Evolutionary conservation across 73 alveolate genomes (phyloP), one percentile per base, ranked within the genome.

Genomic region (Paramecium sexaurelia): DNA sequence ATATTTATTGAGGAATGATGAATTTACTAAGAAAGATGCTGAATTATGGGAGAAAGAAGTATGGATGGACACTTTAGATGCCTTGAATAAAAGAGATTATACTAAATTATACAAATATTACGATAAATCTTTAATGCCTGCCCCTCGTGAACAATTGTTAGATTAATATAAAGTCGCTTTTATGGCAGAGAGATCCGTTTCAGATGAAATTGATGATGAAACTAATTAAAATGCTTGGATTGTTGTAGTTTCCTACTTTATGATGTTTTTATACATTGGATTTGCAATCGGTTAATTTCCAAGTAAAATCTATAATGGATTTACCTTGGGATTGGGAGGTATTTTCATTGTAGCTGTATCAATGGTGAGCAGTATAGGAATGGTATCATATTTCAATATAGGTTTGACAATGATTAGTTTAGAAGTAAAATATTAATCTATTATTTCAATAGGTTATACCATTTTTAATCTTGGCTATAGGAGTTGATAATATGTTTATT

Each of bases 401-500:
- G 97, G 97, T 11, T 87, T 96, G 91, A 93, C 97, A 66, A 88
- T 96, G 97, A 96, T 97, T 47, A 92, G 98, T 22, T 91, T 96
- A 24, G 87, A 22, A 37, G 85, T 83, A 47, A 36, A 3, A 3
- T 2, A 35, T 22, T 35, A 15, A 24, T n/a, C 24, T 17, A 37
- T 32, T 8, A 5, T 73, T 3, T 51, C 41, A 35, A n/a, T 98
- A 97, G 90, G 99, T 97, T 94, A 98, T 97, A 27, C 99, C 99
- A 8, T 96, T 97, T 91, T 85, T 97, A 43, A 95, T 97, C 29
- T 73, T 97, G 86, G 99, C 99, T 55, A 97, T 97, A 85, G 99
- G 99, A 22, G 99, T 97, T 57, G 99, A 97, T 85, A 97, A 97
- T 88, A 97, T 97, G 99, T 97, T 96, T 92, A 96, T 97, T 91